Evolutionary conservation across 2,329 filamentous ascomycete genomes (phyloP).

Genomic region (Cladophialophora chaetospira): DNA sequence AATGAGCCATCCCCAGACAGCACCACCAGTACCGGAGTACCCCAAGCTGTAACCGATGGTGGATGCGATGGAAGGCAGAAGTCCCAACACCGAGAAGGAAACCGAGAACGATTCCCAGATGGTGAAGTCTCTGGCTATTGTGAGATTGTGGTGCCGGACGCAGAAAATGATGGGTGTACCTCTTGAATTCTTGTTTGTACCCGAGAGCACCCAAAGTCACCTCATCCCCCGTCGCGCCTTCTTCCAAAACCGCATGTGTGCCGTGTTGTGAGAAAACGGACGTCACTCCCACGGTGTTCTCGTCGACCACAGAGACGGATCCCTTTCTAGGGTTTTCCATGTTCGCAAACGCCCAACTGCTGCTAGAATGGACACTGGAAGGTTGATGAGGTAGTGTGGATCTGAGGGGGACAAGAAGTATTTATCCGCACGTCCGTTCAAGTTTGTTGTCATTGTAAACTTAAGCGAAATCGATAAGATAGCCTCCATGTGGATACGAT

Average conservation of each 20-base stretch:
- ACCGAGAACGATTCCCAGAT: constrained; percentile 41
- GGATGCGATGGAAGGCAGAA: constrained; percentile 43
- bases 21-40: constrained; percentile 38
- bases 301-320: constrained; percentile 24
- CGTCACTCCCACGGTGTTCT: constrained; percentile 27
- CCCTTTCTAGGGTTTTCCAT: constrained; percentile 18
- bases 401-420: not conserved
- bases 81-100: constrained; percentile 41
- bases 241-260: constrained; percentile 29
- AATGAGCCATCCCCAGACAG: constrained; percentile 40
- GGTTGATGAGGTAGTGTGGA: not conserved
- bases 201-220: constrained; percentile 46
- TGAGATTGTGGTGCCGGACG: constrained; percentile 1
- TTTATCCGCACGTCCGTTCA: constrained; percentile 1
- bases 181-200: constrained; percentile 39
- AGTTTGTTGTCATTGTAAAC: not conserved
- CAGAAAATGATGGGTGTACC: not conserved
- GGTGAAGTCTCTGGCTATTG: constrained; percentile 34
- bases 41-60: constrained; percentile 41
- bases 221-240: constrained; percentile 42
- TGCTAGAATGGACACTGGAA: not conserved
- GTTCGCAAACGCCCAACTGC: not conserved
- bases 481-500: not conserved
- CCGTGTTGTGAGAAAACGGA: constrained; percentile 27
- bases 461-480: constrained; percentile 1